Conservation (phyloP, 2,329 filamentous ascomycete species). For the Hypoxylon sp. region DNA sequence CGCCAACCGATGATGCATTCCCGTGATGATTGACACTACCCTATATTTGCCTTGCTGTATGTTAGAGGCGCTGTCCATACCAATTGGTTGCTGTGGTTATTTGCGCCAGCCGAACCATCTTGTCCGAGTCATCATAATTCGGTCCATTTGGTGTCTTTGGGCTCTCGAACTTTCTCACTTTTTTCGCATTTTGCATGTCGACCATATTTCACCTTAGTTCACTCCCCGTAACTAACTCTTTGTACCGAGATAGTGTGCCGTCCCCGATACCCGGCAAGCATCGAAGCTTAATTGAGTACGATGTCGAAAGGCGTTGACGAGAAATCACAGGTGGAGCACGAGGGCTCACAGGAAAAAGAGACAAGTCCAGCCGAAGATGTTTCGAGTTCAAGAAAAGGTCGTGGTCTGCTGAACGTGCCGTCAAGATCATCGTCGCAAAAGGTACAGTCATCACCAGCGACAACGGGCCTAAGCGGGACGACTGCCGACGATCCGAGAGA, state of each 20-base stretch:
- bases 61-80: slow-evolving; percentile 6
- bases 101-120: slow-evolving; percentile 23
- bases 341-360: slow-evolving; percentile 49
- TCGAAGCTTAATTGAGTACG: slow-evolving; percentile 33
- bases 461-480: slow-evolving; percentile 72
- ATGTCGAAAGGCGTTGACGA: slow-evolving; percentile 53
- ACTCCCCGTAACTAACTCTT: slow-evolving; percentile 22
- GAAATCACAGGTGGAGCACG: slow-evolving; percentile 49
- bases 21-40: slow-evolving; percentile 1
- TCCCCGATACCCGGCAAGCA: slow-evolving; percentile 27
- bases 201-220: background rate
- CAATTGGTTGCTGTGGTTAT: slow-evolving; percentile 29
- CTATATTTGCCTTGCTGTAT: background rate
- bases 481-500: slow-evolving; percentile 72
- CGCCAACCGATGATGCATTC: slow-evolving; percentile 18
- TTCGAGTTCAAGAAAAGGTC: slow-evolving; percentile 55
- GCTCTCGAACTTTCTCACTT: background rate
- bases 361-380: slow-evolving; percentile 46
- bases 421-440: slow-evolving; percentile 75
- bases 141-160: background rate
- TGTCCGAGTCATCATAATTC: slow-evolving; percentile 1
- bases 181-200: slow-evolving; percentile 1
- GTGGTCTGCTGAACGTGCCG: slow-evolving; percentile 70
- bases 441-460: slow-evolving; percentile 71
- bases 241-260: slow-evolving; percentile 42